These are phyloP conservation scores for Perilla frutescens DNA, from an alignment of 257 asterid species.

Conservation along the genomic window DNA sequence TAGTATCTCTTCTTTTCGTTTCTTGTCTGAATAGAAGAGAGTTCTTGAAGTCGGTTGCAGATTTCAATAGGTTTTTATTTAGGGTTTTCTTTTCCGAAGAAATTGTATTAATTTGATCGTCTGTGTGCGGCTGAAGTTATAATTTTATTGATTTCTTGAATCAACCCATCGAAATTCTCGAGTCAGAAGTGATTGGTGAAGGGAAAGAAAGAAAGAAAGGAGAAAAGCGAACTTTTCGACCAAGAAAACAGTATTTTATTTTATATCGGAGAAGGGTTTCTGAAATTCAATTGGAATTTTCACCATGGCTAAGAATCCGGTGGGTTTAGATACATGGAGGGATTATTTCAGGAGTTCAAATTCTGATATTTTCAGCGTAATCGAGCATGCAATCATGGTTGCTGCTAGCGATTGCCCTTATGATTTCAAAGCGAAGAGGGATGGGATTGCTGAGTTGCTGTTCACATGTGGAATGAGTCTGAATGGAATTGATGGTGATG, in stretches of 20 bases:
- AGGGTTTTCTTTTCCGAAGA: neutral
- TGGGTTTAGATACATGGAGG: no score
- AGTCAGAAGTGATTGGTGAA: constrained; percentile 10
- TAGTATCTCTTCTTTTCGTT: neutral
- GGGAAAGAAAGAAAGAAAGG: neutral
- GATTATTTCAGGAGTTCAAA: no score
- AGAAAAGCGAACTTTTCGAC: constrained; percentile 22
- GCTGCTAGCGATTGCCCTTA: constrained; percentile 60
- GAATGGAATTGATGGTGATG: constrained; percentile 23
- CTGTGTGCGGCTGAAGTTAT: constrained; percentile 16
- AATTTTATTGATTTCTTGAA: constrained; percentile 14
- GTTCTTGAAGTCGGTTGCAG: constrained; percentile 25
- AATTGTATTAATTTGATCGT: constrained; percentile 34
- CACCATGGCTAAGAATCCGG: no score
- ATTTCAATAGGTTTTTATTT: neutral
- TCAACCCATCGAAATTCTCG: constrained; percentile 14
- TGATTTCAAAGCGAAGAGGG: constrained; percentile 53
- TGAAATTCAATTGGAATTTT: no score
- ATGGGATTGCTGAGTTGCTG: constrained; percentile 50
- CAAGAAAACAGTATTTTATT: neutral
- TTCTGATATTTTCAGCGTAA: constrained; percentile 44
- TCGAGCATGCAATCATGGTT: constrained; percentile 55
- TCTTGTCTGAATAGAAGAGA: neutral
- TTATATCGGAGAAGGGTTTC: neutral
- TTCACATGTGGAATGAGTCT: constrained; percentile 38